phyloP scores from a whole-genome alignment of 768 basidiomycete species.

The Boletales sp. region DNA sequence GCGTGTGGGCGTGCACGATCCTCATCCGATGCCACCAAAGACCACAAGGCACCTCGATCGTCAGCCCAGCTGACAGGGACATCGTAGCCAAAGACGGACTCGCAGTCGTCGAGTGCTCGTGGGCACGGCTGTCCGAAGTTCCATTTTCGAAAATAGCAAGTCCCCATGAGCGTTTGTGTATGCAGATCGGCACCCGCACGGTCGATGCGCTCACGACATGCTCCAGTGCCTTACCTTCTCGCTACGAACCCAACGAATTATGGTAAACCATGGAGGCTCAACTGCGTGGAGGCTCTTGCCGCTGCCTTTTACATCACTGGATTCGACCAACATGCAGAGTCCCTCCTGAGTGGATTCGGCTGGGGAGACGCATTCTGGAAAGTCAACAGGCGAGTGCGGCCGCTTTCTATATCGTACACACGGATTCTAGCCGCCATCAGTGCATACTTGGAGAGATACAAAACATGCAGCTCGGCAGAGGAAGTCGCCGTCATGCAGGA shows the following conservation, averaged over 20 bases:
- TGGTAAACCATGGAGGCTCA: conserved; percentile 93
- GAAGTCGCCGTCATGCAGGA: conserved; percentile 63
- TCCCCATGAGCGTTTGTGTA: conserved; percentile 87
- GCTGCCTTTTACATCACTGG: conserved; percentile 95
- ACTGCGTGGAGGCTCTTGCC: conserved; percentile 92
- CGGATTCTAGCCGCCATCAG: conserved; percentile 1
- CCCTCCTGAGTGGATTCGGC: conserved; percentile 75
- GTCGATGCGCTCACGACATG: background rate
- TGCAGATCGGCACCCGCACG: conserved; percentile 28
- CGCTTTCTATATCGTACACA: background rate
- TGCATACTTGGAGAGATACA: conserved; percentile 68
- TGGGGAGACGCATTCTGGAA: conserved; percentile 89
- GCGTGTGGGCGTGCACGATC: background rate
- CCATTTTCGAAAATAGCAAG: conserved; percentile 93
- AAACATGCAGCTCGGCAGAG: conserved; percentile 59
- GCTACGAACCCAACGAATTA: conserved; percentile 98
- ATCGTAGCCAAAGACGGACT: conserved; percentile 71
- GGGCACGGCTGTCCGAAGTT: conserved; percentile 93
- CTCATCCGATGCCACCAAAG: conserved; percentile 34
- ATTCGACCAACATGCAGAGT: conserved; percentile 76
- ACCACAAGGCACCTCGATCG: conserved; percentile 75
- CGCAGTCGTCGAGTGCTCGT: conserved; percentile 98
- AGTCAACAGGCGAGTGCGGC: conserved; percentile 62
- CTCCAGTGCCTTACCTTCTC: conserved; percentile 85
- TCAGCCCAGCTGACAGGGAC: conserved; percentile 83